Percentiles rank a stretch among this genome's conserved stretches.
These are phyloP conservation scores for Hypoxylon sp. DNA, from an alignment of 2,329 filamentous ascomycete species.

Conservation along the genomic window DNA sequence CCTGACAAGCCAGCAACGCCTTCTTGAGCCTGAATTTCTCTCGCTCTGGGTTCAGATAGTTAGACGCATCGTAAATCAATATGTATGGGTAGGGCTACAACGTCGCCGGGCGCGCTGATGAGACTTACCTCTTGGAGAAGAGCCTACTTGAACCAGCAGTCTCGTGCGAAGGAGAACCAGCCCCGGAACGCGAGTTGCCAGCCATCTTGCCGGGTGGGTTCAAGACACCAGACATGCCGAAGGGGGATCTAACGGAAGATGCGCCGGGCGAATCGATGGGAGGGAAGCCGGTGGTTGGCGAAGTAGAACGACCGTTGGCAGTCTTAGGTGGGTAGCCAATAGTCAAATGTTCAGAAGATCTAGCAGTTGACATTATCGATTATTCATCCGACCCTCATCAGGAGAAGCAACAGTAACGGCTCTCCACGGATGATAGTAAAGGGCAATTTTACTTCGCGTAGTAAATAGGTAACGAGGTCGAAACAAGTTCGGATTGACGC, in stretches of 20 bases:
- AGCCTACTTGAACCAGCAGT: constrained; percentile 78
- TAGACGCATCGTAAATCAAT: constrained; percentile 30
- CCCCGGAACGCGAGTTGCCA: constrained; percentile 79
- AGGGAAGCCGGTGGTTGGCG: constrained; percentile 78
- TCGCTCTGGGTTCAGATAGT: constrained; percentile 71
- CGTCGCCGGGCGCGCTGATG: constrained; percentile 27
- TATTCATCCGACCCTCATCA: constrained; percentile 72
- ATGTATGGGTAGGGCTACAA: constrained; percentile 19
- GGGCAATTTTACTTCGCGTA: constrained; percentile 45
- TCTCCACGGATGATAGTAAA: constrained; percentile 52
- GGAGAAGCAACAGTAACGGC: constrained; percentile 50
- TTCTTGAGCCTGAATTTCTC: constrained; percentile 98
- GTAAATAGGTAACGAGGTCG: constrained; percentile 46
- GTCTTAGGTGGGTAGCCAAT: constrained; percentile 84
- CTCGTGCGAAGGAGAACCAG: constrained; percentile 97
- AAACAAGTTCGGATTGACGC: constrained; percentile 46
- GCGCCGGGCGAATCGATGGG: constrained; percentile 80
- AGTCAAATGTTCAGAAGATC: constrained; percentile 88
- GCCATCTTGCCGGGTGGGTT: constrained; percentile 72
- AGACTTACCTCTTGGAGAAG: constrained; percentile 89
- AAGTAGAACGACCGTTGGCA: constrained; percentile 78
- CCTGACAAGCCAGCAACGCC: constrained; percentile 78
- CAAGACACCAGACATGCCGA: constrained; percentile 76
- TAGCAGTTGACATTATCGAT: constrained; percentile 94
- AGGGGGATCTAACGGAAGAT: constrained; percentile 77